phyloP scores from a whole-genome alignment of 2,329 filamentous ascomycete species.

The Ophiostoma australiae region DNA sequence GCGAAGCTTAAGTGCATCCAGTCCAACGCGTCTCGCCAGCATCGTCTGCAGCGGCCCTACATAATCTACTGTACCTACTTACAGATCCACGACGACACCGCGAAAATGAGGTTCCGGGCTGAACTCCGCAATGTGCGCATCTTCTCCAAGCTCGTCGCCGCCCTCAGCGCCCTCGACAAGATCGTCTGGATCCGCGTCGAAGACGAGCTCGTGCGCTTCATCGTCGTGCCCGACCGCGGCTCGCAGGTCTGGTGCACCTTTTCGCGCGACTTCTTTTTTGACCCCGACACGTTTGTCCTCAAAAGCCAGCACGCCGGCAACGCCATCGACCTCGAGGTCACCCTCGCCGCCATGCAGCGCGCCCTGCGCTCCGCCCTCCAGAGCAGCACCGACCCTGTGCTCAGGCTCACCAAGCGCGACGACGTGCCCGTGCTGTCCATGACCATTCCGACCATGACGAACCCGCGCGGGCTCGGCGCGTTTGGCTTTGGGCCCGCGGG shows the following conservation, averaged over 20 bases:
- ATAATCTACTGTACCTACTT: not conserved
- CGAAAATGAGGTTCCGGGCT: conserved; percentile 39
- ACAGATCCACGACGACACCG: not conserved
- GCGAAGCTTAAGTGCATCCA: not conserved
- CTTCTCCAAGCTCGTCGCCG: conserved; percentile 55
- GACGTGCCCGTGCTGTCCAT: conserved; percentile 80
- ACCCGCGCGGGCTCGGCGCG: conserved; percentile 37
- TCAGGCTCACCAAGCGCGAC: conserved; percentile 91
- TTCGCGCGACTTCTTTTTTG: conserved; percentile 71
- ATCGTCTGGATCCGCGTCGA: conserved; percentile 88
- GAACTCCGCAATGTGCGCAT: conserved; percentile 62
- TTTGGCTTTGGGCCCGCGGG: conserved; percentile 36
- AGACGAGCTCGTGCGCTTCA: conserved; percentile 84
- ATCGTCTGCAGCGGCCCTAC: not conserved
- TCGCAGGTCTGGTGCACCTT: conserved; percentile 84
- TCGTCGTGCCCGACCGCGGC: conserved; percentile 88
- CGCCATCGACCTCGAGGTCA: conserved; percentile 93
- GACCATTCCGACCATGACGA: conserved; percentile 77
- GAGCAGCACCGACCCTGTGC: conserved; percentile 72
- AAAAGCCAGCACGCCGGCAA: conserved; percentile 78
- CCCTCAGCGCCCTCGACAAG: conserved; percentile 65
- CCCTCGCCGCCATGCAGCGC: conserved; percentile 78
- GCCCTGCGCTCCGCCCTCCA: conserved; percentile 79
- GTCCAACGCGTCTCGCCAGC: not conserved
- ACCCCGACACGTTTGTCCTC: conserved; percentile 70